Evolutionary conservation across 768 basidiomycete genomes (phyloP).

Genomic region (Xerocomellus amylosporus): DNA sequence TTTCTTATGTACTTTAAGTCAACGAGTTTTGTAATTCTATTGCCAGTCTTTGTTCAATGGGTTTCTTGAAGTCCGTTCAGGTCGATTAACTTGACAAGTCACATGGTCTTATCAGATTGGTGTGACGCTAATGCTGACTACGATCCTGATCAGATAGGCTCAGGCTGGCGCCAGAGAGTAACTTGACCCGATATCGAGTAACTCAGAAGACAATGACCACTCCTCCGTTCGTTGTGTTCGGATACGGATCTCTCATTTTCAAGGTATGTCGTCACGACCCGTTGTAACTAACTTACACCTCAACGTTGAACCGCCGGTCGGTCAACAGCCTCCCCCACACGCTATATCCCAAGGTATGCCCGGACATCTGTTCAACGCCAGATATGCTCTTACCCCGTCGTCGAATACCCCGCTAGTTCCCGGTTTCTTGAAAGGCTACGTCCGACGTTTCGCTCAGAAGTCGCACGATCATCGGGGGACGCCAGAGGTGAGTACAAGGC

Average conservation of each 20-base stretch:
- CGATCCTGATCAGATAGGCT: neutral
- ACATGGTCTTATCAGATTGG: neutral
- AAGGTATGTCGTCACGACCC: slow-evolving; percentile 45
- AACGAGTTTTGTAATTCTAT: neutral
- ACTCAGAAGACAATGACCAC: slow-evolving; percentile 8
- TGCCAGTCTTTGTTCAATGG: neutral
- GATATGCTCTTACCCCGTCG: neutral
- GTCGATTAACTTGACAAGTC: neutral
- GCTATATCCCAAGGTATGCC: slow-evolving; percentile 59
- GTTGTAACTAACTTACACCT: neutral
- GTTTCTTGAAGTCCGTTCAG: neutral
- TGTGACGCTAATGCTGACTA: neutral
- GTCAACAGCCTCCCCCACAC: slow-evolving; percentile 74
- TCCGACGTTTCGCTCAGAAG: slow-evolving; percentile 85
- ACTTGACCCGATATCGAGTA: neutral
- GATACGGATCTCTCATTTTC: slow-evolving; percentile 92
- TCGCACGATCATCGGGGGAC: slow-evolving; percentile 94
- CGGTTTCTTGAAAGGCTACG: slow-evolving; percentile 88
- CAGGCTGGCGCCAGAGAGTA: neutral
- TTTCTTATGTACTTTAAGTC: neutral
- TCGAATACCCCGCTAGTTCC: slow-evolving; percentile 43
- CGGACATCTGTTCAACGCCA: too few species aligned
- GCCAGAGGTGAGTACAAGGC: slow-evolving; percentile 52
- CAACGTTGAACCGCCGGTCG: neutral
- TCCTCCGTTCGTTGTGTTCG: slow-evolving; percentile 71